Evolutionary conservation across 1,284 basidiomycete species (phyloP).

Genomic region (Spongiforma sp.): DNA sequence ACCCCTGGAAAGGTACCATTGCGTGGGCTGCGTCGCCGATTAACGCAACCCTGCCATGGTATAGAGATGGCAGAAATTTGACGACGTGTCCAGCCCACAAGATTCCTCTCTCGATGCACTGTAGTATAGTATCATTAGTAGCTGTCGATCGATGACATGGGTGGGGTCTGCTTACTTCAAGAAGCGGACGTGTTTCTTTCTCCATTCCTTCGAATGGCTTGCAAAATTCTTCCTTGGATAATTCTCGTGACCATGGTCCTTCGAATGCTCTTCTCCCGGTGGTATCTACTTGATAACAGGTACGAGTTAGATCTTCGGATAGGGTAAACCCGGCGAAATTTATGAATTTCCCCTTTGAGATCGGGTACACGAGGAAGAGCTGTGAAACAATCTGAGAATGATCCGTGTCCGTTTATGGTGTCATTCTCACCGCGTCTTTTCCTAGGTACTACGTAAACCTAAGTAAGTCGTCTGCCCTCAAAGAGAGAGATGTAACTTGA

Average conservation of each 20-base stretch:
- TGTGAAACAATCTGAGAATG: neutral
- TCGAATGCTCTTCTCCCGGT: constrained; percentile 25
- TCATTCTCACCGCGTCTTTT: neutral
- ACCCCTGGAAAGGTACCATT: constrained; percentile 59
- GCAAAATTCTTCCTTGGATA: constrained; percentile 31
- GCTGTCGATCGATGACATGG: neutral
- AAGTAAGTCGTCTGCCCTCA: neutral
- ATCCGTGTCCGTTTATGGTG: too few species aligned
- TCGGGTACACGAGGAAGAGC: constrained; percentile 31
- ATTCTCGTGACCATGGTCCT: constrained; percentile 38
- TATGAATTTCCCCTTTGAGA: constrained; percentile 34
- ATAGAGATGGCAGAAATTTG: constrained; percentile 44
- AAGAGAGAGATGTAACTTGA: neutral
- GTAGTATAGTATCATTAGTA: neutral
- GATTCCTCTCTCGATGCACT: constrained; percentile 46
- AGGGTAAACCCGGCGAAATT: constrained; percentile 41
- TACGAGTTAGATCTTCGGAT: constrained; percentile 32
- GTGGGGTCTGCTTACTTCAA: constrained; percentile 29
- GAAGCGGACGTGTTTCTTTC: constrained; percentile 30
- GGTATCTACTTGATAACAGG: constrained; percentile 26
- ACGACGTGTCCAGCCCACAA: constrained; percentile 57
- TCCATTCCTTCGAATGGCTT: constrained; percentile 36
- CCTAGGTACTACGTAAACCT: neutral
- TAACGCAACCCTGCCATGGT: constrained; percentile 47
- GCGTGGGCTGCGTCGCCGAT: constrained; percentile 65